Base-by-base conservation (phyloP, 805 yeast species). In the Sugiyamaella smithiae region DNA sequence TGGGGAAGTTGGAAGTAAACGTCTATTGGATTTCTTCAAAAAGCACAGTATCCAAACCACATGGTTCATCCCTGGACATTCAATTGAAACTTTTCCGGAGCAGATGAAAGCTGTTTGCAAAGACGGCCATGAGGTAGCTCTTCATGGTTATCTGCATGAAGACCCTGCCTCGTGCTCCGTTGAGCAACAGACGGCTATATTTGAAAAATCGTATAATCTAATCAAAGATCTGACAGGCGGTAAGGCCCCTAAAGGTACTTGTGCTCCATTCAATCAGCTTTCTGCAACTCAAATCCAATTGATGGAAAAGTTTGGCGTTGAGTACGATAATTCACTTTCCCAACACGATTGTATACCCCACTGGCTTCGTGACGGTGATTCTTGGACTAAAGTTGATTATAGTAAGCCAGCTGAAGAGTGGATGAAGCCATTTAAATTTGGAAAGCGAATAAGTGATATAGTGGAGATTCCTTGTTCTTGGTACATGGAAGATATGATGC, bases 181-280 rank as follows among this genome's bases (percentile, higher is more conserved):
- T 22, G 65, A 67, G 49, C 71, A 67, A 48, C 71, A 67, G 40
- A 56, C 56, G 20, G 70, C 57, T 40, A 69, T 67, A 14, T 53
- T 67, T 8, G 67, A 63, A 51, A 59, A 67, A 37, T 59, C 68
- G 4, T 65, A 58, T 53, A 59, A 55, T 48, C 50, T 67, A 26
- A 53, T 67, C n/a, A 64, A 67, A 5, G 65, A 67, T 20, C 65
- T 67, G 42, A 26, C 29, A 26, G 71, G 70, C 8, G 64, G 64
- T 46, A 26, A 8, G 11, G 68, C 68, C 8, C 71, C 71, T n/a
- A 61, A 50, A 16, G 71, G 71, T 3, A 57, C 61, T 14, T 67
- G 63, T 36, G 70, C 71, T 22, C 71, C 71, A 11, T 67, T 68
- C 67, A 66, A 70, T 70, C 69, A 66, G 48, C 64, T 68, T n/a